These are phyloP conservation scores for Gamarada debralockiae DNA, from an alignment of 495 filamentous ascomycete genomes.

Conservation along the genomic window DNA sequence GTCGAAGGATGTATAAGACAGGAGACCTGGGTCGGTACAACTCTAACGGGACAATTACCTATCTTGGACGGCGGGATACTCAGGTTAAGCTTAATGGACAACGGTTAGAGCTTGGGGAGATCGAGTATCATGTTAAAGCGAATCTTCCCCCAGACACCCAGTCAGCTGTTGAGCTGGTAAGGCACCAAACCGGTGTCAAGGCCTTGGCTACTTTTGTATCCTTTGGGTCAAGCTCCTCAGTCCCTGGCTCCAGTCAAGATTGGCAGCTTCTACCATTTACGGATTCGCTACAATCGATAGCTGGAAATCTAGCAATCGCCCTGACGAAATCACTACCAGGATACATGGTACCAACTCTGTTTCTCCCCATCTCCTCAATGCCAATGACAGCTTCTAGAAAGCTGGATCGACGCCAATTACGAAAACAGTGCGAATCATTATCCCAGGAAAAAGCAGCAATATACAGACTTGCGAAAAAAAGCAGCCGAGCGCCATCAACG, in stretches of 20 bases:
- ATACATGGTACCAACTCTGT: constrained; percentile 27
- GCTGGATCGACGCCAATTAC: constrained; percentile 2
- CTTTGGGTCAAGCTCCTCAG: background rate
- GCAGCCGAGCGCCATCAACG: background rate
- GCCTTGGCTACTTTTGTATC: background rate
- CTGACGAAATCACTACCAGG: constrained; percentile 9
- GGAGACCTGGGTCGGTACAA: constrained; percentile 21
- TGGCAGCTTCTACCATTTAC: background rate
- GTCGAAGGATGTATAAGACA: constrained; percentile 56
- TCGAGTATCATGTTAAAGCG: constrained; percentile 17
- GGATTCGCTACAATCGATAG: too few relatives aligned
- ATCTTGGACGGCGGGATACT: constrained; percentile 23
- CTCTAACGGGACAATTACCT: constrained; percentile 38
- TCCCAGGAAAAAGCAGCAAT: background rate
- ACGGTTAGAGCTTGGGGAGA: constrained; percentile 28
- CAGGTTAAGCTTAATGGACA: constrained; percentile 29
- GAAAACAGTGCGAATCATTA: background rate
- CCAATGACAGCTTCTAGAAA: constrained; percentile 6
- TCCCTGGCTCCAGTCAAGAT: background rate
- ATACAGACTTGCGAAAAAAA: background rate
- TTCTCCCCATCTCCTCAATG: constrained; percentile 14
- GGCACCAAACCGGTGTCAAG: background rate
- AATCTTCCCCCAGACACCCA: too few relatives aligned
- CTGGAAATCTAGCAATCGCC: background rate
- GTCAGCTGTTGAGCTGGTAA: background rate